These are phyloP conservation scores for Juglanconis oblonga DNA, from an alignment of 2,329 filamentous ascomycete genomes.

Conservation along the genomic window DNA sequence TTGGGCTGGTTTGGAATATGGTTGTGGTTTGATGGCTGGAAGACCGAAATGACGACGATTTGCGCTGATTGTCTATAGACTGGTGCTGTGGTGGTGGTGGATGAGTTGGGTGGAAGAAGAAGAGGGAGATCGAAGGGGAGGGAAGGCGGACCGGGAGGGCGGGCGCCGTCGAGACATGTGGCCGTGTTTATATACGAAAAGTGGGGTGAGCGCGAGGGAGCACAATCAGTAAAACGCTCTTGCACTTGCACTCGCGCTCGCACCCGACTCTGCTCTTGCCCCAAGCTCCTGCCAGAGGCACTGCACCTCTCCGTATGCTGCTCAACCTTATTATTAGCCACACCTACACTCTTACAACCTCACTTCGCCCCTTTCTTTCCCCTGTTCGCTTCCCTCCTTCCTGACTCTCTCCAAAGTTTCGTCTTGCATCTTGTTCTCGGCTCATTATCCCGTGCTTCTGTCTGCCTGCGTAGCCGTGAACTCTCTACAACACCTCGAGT, in stretches of 20 bases:
- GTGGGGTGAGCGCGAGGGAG: slow-evolving; percentile 41
- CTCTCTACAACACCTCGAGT: neutral
- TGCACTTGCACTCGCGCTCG: slow-evolving; percentile 4
- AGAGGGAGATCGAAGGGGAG: slow-evolving; percentile 38
- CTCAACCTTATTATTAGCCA: neutral
- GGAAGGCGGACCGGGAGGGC: slow-evolving; percentile 37
- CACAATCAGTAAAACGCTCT: slow-evolving; percentile 50
- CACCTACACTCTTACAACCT: neutral
- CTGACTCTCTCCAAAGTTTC: neutral
- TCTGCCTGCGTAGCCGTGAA: neutral
- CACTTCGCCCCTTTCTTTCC: neutral
- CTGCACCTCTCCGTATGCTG: too few relatives aligned
- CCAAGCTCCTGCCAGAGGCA: too few relatives aligned
- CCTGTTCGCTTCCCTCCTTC: neutral
- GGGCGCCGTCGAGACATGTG: slow-evolving; percentile 53
- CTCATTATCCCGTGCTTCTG: neutral
- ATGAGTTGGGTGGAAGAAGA: slow-evolving; percentile 15
- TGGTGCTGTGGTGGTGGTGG: slow-evolving; percentile 24
- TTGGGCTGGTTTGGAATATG: slow-evolving; percentile 5
- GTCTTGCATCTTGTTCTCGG: neutral
- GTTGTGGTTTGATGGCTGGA: slow-evolving; percentile 16
- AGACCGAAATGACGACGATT: slow-evolving; percentile 13
- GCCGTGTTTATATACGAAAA: slow-evolving; percentile 58
- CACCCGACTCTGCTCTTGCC: too few relatives aligned
- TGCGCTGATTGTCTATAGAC: slow-evolving; percentile 22